Conservation (phyloP, 2,329 filamentous ascomycete genomes). For the Diaporthe sp. region DNA sequence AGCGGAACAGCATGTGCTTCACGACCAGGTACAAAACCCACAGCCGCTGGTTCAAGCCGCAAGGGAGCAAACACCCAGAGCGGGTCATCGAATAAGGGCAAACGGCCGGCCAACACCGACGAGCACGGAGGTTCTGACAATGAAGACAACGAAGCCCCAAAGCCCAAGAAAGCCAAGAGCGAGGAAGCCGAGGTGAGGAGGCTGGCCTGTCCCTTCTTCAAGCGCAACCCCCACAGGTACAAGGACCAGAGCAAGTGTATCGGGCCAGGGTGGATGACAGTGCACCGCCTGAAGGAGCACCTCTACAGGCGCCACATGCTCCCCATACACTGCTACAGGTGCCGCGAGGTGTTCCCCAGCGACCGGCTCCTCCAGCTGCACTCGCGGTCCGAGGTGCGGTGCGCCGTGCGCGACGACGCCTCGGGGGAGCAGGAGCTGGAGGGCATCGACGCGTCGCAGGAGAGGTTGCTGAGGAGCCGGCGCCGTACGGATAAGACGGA, state of each 20-base stretch:
- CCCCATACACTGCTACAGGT: constrained; percentile 38
- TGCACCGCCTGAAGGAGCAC: constrained; percentile 41
- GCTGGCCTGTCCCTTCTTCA: constrained; percentile 41
- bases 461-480: constrained; percentile 32
- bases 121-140: constrained; percentile 12
- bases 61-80: not conserved
- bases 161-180: constrained; percentile 27
- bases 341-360: constrained; percentile 35
- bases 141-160: not conserved
- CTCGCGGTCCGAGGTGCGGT: constrained; percentile 27
- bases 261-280: constrained; percentile 39
- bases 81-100: not conserved
- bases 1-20: not conserved
- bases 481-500: constrained; percentile 36
- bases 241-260: constrained; percentile 38
- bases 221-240: constrained; percentile 38
- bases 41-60: not conserved
- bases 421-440: constrained; percentile 14
- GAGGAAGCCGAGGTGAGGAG: constrained; percentile 32
- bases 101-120: constrained; percentile 17
- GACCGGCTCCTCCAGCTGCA: constrained; percentile 36
- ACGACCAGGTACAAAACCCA: not conserved
- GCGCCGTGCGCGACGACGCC: constrained; percentile 26
- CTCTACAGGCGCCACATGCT: constrained; percentile 40
- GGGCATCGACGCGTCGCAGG: constrained; percentile 37